Evolutionary conservation across 805 yeast species (phyloP).

Genomic region (Metschnikowia cubensis): DNA sequence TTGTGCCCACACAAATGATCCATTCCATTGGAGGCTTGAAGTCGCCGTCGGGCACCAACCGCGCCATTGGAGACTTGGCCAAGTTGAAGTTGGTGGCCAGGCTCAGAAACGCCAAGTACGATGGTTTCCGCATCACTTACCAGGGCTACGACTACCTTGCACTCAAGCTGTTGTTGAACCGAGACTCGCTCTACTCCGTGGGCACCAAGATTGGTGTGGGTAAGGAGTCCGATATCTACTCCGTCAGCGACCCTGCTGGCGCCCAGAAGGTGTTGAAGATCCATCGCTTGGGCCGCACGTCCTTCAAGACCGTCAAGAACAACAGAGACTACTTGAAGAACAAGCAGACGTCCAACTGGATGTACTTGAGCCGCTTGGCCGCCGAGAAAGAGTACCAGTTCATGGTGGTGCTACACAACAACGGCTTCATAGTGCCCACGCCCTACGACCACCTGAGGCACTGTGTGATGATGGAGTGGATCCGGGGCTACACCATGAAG

Average conservation of each 20-base stretch:
- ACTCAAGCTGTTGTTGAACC: conserved; percentile 72
- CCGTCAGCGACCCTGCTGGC: conserved; percentile 68
- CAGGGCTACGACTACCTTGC: conserved; percentile 93
- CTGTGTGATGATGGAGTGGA: conserved; percentile 87
- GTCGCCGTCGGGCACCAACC: conserved; percentile 69
- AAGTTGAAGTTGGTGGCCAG: conserved; percentile 74
- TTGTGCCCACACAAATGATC: conserved; percentile 86
- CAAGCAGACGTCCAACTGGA: conserved; percentile 81
- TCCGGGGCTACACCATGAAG: conserved; percentile 88
- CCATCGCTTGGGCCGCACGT: conserved; percentile 90
- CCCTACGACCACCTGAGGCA: conserved; percentile 91
- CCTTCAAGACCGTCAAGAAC: conserved; percentile 87
- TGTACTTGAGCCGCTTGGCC: conserved; percentile 83
- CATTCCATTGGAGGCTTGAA: conserved; percentile 75
- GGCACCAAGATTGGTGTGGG: conserved; percentile 95
- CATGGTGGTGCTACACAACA: conserved; percentile 67
- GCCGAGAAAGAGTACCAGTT: conserved; percentile 91
- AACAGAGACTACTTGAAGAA: conserved; percentile 86
- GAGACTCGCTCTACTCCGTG: conserved; percentile 68
- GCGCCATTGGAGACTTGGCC: conserved; percentile 81
- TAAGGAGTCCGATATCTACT: conserved; percentile 92
- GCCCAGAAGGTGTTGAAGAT: conserved; percentile 72
- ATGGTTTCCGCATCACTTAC: conserved; percentile 87
- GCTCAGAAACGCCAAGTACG: conserved; percentile 87
- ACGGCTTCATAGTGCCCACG: conserved; percentile 81